Conservation (phyloP, 352 stramenopile genomes). For the Phytophthora crassamura region DNA sequence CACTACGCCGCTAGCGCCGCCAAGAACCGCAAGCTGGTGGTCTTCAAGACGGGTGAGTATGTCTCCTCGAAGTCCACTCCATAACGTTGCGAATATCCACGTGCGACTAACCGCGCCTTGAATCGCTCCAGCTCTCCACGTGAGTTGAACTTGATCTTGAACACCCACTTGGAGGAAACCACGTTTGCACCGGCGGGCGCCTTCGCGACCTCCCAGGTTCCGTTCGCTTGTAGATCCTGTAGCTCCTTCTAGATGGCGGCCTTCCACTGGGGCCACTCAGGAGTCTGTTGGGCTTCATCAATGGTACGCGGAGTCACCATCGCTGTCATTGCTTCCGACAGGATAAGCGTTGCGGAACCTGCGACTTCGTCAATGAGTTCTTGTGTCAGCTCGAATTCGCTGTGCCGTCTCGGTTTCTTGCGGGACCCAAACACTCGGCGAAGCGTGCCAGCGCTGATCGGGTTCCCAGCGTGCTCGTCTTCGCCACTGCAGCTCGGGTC, state of each 20-base stretch:
- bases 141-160: constrained; percentile 12
- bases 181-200: neutral
- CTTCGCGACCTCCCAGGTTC: constrained; percentile 8
- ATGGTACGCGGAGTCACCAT: constrained; percentile 4
- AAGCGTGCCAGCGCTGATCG: constrained; percentile 6
- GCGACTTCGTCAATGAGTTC: constrained; percentile 4
- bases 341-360: neutral
- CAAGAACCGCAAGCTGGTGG: neutral
- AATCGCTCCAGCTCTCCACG: constrained; percentile 8
- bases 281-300: constrained; percentile 1
- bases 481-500: neutral
- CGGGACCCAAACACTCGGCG: constrained; percentile 12
- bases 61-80: constrained; percentile 6
- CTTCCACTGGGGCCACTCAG: constrained; percentile 15
- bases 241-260: constrained; percentile 6
- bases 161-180: constrained; percentile 14
- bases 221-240: constrained; percentile 1
- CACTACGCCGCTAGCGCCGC: constrained; percentile 1
- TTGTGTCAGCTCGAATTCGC: neutral
- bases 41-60: constrained; percentile 8
- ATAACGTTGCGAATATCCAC: constrained; percentile 1
- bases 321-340: neutral
- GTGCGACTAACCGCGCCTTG: constrained; percentile 5
- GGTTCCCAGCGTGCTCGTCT: constrained; percentile 4
- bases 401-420: neutral